A percentile compares a stretch with the other conserved stretches of the same genome.
Evolutionary conservation across 2,329 filamentous ascomycete genomes (phyloP).

Genomic region (Phaeosphaeriaceae sp.): DNA sequence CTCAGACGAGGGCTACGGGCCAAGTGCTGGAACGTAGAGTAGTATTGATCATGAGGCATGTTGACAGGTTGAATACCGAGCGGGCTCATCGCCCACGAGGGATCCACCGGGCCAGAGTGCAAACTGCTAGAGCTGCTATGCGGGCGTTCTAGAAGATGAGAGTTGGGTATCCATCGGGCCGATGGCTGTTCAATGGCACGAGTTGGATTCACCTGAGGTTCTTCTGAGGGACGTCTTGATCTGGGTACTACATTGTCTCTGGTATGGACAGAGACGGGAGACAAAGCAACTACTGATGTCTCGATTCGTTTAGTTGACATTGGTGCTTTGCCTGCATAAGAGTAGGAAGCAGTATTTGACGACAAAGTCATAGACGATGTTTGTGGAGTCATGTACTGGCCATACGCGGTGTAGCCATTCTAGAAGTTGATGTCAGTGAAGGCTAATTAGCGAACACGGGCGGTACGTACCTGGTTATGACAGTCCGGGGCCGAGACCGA

Average conservation of each 20-base stretch:
- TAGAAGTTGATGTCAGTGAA: constrained; percentile 8
- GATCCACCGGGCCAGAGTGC: constrained; percentile 45
- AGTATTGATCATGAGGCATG: constrained; percentile 41
- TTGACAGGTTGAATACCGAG: constrained; percentile 48
- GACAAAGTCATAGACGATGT: constrained; percentile 35
- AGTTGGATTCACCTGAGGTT: constrained; percentile 21
- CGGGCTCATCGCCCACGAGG: constrained; percentile 49
- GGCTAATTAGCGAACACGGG: constrained; percentile 4
- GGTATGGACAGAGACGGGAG: constrained; percentile 40
- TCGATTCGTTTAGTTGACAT: constrained; percentile 25
- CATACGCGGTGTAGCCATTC: constrained; percentile 37
- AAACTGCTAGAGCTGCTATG: constrained; percentile 54
- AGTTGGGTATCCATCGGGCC: constrained; percentile 12
- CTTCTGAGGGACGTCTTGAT: constrained; percentile 27
- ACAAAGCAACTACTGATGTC: constrained; percentile 32
- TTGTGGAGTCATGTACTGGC: constrained; percentile 42
- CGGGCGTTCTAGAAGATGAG: constrained; percentile 36
- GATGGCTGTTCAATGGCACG: constrained; percentile 15
- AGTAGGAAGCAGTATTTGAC: constrained; percentile 26
- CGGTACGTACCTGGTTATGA: constrained; percentile 36
- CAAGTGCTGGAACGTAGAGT: constrained; percentile 31
- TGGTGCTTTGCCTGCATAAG: constrained; percentile 30
- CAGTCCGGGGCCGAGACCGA: constrained; percentile 38
- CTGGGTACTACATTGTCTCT: constrained; percentile 31
- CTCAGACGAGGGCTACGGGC: constrained; percentile 41